Base-by-base conservation (phyloP, 257 asterid species). In the Scutellaria barbata region DNA sequence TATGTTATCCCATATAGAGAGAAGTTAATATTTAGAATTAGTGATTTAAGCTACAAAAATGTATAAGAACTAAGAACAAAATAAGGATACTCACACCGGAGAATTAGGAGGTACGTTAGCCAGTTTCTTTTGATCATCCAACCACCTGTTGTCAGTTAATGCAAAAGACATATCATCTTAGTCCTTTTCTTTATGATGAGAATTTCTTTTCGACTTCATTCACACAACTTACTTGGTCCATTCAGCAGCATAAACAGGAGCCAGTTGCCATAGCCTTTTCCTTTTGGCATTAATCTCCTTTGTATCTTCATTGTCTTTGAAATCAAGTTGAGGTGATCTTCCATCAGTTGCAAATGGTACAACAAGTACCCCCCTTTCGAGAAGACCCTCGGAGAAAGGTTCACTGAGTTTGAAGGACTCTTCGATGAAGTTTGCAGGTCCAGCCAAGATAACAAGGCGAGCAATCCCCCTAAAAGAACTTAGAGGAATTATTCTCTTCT, bases 391-490 rank as follows among this genome's bases (percentile, higher is more conserved):
- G 1, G 97, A 76, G 80, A 81, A 89, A 68, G 95, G 94, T 61
- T 83, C 87, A 45, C 97, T 90, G 20, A 25, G 77, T 74, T 77
- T 89, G 70, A 89, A 93, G 39, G 94, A 79, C 74, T 93, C 96
- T 8, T 79, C 80, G 64, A 93, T 80, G 84, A 81, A 93, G 76
- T 84, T 75, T 17, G 94, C 84, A 59, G 98, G 95, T 56, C 97
- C 97, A 7, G 92, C 88, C 58, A 90, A 79, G 74, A 93, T 84
- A 60, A 90, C 98, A 66, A 93, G 95, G 67, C 97, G 98, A 45
- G 95, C 95, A 25, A 90, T 80, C 66, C 98, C 98, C 82, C 97
- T 86, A 73, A 93, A 90, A 72, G 90, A 82, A 81, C 82, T 85
- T 14, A 92, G 80, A 5, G 97, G 95, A 60, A 87, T 69, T 17